Conservation (phyloP, 345 rosid species). For the Anacardium occidentale region DNA sequence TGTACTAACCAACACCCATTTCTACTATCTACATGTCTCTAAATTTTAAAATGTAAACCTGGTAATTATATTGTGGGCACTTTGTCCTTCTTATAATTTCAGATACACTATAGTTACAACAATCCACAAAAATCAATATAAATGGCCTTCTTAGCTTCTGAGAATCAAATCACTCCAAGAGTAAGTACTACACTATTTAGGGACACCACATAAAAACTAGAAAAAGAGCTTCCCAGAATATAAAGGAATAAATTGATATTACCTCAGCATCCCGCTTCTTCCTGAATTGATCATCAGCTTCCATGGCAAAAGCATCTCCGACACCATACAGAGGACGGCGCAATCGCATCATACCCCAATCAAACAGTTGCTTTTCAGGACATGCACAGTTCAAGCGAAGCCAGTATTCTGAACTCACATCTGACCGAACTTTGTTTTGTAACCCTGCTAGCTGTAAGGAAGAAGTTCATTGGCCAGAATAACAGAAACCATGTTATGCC, state of each 20-base stretch:
- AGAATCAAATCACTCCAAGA: constrained; percentile 1
- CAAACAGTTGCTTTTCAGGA: constrained; percentile 73
- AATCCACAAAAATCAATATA: constrained; percentile 3
- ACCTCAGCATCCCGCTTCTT: constrained; percentile 99
- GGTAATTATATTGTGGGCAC: neutral
- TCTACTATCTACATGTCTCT: neutral
- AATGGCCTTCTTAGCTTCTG: neutral
- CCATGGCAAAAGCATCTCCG: constrained; percentile 86
- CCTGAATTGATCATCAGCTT: constrained; percentile 84
- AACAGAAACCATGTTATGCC: constrained; percentile 33
- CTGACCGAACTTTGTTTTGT: constrained; percentile 74
- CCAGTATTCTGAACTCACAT: constrained; percentile 88
- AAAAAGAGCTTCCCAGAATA: constrained; percentile 11
- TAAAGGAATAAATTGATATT: constrained; percentile 9
- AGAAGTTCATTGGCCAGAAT: constrained; percentile 35
- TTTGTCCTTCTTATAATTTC: neutral
- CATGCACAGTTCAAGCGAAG: constrained; percentile 65
- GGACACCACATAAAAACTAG: constrained; percentile 15
- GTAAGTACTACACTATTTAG: constrained; percentile 11
- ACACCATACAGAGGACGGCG: constrained; percentile 76
- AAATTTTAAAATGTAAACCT: neutral
- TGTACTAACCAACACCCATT: neutral
- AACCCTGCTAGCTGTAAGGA: constrained; percentile 70
- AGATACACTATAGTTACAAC: neutral
- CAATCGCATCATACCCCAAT: constrained; percentile 95